These are phyloP conservation scores for Lactarius tabidus DNA, from an alignment of 768 basidiomycete species.

Conservation along the genomic window DNA sequence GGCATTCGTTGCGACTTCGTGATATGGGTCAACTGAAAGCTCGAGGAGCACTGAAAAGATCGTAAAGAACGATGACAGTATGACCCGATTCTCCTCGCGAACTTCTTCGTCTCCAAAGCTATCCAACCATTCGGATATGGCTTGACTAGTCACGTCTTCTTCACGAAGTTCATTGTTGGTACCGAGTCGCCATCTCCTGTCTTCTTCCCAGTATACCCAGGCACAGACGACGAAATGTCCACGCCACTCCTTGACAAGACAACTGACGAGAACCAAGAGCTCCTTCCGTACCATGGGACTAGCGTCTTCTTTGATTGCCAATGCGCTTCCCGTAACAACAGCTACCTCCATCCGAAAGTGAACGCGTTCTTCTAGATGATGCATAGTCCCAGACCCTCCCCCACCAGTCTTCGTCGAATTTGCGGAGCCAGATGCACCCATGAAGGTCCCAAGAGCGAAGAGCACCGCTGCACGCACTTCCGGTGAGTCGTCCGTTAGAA, in stretches of 20 bases:
- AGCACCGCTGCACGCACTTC: constrained; percentile 91
- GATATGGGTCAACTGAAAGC: constrained; percentile 88
- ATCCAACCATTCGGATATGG: constrained; percentile 76
- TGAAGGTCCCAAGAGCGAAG: constrained; percentile 88
- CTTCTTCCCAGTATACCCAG: constrained; percentile 95
- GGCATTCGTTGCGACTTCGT: constrained; percentile 87
- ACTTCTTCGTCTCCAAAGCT: constrained; percentile 57
- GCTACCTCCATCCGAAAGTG: constrained; percentile 90
- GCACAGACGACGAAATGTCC: constrained; percentile 96
- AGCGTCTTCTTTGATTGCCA: constrained; percentile 90
- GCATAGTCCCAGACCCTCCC: constrained; percentile 78
- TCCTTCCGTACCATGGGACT: constrained; percentile 97
- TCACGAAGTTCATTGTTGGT: constrained; percentile 39
- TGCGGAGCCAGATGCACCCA: constrained; percentile 83
- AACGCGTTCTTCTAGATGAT: constrained; percentile 68
- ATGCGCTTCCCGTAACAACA: constrained; percentile 81
- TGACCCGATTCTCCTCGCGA: constrained; percentile 74
- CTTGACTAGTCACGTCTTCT: constrained; percentile 70
- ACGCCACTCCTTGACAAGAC: constrained; percentile 92
- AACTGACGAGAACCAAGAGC: constrained; percentile 84
- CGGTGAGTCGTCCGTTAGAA: constrained; percentile 82
- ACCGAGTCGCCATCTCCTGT: constrained; percentile 54
- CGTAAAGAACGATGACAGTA: constrained; percentile 91
- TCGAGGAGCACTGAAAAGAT: constrained; percentile 87
- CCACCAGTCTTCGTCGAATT: constrained; percentile 66